A percentile compares a stretch with the other conserved stretches of the same genome.
phyloP scores from a whole-genome alignment of 345 rosid species.

The Arabidopsis arenosa region DNA sequence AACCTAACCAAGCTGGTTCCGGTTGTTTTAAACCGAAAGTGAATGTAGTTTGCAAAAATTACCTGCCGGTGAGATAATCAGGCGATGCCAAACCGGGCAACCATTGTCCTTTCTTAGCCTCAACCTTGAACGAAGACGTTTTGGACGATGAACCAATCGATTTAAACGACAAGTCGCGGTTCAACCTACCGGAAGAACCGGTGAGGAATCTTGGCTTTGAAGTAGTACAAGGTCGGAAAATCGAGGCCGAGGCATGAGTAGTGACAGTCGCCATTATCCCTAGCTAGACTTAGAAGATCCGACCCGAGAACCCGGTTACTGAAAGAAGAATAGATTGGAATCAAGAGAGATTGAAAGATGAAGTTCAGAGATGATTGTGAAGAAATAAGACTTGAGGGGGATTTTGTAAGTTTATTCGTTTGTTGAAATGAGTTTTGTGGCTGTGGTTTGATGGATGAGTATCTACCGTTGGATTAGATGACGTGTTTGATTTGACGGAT shows the following conservation, averaged over 20 bases:
- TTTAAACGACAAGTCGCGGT: slow-evolving; percentile 55
- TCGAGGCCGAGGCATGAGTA: slow-evolving; percentile 86
- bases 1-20: not conserved
- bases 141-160: slow-evolving; percentile 45
- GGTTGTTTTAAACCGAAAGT: not conserved
- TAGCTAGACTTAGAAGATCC: slow-evolving; percentile 25
- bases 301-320: slow-evolving; percentile 26
- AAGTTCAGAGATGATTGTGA: slow-evolving; percentile 34
- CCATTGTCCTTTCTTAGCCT: slow-evolving; percentile 98
- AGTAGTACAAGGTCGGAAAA: slow-evolving; percentile 64
- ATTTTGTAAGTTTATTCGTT: slow-evolving; percentile 44
- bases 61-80: slow-evolving; percentile 87
- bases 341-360: slow-evolving; percentile 44
- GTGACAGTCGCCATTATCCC: slow-evolving; percentile 74
- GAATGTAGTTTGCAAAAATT: slow-evolving; percentile 10
- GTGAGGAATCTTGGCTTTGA: slow-evolving; percentile 68
- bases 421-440: slow-evolving; percentile 53
- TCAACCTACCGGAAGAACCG: slow-evolving; percentile 62
- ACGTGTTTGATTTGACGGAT: slow-evolving; percentile 29
- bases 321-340: slow-evolving; percentile 21
- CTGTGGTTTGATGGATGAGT: slow-evolving; percentile 48
- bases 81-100: slow-evolving; percentile 88
- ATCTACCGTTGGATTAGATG: slow-evolving; percentile 32
- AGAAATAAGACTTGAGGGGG: slow-evolving; percentile 23
- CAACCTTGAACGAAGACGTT: slow-evolving; percentile 58